Conservation (phyloP, 495 filamentous ascomycete genomes). For the Trichoderma virens region DNA sequence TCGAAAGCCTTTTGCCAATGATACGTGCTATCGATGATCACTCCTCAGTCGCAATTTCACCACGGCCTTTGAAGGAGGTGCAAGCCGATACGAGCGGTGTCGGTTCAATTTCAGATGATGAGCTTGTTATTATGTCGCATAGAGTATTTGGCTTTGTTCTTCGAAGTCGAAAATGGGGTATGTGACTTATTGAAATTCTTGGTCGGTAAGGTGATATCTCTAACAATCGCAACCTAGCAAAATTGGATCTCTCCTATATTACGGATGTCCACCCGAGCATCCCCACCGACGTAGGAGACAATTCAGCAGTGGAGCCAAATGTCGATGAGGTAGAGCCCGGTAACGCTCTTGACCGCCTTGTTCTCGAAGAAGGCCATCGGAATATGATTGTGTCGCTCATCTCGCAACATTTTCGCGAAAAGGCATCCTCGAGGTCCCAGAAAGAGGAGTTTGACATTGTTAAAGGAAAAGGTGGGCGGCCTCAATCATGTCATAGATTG, state of each 20-base stretch:
- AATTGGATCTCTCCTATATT: slow-evolving; percentile 18
- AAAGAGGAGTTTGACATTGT: slow-evolving; percentile 19
- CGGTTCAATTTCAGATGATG: slow-evolving; percentile 15
- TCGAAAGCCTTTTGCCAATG: slow-evolving; percentile 16
- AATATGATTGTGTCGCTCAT: slow-evolving; percentile 27
- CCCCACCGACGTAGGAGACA: too few relatives aligned
- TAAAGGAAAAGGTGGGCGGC: slow-evolving; percentile 28
- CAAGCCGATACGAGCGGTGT: not conserved
- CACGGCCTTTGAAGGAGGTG: slow-evolving; percentile 10
- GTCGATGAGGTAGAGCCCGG: too few relatives aligned
- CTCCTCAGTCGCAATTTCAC: slow-evolving; percentile 15
- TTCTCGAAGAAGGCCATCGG: slow-evolving; percentile 25
- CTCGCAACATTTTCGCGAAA: slow-evolving; percentile 23
- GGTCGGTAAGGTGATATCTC: not conserved
- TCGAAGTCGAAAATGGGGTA: slow-evolving; percentile 33
- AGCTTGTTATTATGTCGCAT: slow-evolving; percentile 28
- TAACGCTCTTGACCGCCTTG: slow-evolving; percentile 12
- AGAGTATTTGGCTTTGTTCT: slow-evolving; percentile 32
- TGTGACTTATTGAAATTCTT: too few relatives aligned
- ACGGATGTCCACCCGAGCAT: slow-evolving; percentile 13
- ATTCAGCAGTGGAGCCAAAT: slow-evolving; percentile 16
- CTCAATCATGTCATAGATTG: slow-evolving; percentile 17
- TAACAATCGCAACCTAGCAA: slow-evolving; percentile 14
- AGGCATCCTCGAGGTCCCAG: slow-evolving; percentile 14
- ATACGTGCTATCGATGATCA: not conserved